Conservation (phyloP, 2,329 filamentous ascomycete species). For the Penicillium psychrosexuale region DNA sequence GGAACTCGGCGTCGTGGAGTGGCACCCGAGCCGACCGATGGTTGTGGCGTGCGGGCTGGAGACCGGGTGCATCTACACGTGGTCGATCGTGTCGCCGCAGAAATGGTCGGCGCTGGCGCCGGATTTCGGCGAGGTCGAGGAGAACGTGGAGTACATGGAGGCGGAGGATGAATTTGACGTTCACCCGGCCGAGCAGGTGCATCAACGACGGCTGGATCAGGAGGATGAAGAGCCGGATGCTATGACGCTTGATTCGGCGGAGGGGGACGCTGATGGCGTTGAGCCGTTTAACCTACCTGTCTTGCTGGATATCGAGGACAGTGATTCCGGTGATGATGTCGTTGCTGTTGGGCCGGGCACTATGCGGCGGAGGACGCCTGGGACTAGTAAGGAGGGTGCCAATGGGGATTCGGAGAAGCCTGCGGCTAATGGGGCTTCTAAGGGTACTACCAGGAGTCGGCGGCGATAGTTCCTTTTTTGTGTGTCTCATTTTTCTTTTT, state of each 20-base stretch:
- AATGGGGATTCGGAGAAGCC: conserved; percentile 32
- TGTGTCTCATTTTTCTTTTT: not conserved
- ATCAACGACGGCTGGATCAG: conserved; percentile 81
- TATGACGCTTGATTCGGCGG: conserved; percentile 68
- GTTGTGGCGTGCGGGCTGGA: conserved; percentile 90
- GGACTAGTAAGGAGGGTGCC: conserved; percentile 63
- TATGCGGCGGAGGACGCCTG: conserved; percentile 80
- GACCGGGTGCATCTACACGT: conserved; percentile 89
- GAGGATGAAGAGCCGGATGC: conserved; percentile 96
- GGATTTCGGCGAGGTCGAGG: conserved; percentile 95
- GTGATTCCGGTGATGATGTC: conserved; percentile 90
- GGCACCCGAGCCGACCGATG: conserved; percentile 85
- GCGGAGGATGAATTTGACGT: conserved; percentile 97
- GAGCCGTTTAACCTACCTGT: conserved; percentile 86
- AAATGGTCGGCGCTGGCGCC: conserved; percentile 96
- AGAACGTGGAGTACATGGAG: conserved; percentile 96
- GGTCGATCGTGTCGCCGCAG: conserved; percentile 92
- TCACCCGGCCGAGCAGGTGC: conserved; percentile 89
- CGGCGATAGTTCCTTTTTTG: conserved; percentile 24
- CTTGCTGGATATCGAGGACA: conserved; percentile 86
- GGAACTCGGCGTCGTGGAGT: conserved; percentile 93
- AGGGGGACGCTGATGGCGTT: conserved; percentile 53
- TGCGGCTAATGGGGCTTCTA: conserved; percentile 19
- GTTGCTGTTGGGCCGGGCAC: conserved; percentile 69
- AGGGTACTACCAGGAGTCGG: conserved; percentile 28